A percentile compares a stretch with the other conserved stretches of the same genome.
Conservation (phyloP, 2,329 filamentous ascomycete genomes). For the Microdochium nivale region DNA sequence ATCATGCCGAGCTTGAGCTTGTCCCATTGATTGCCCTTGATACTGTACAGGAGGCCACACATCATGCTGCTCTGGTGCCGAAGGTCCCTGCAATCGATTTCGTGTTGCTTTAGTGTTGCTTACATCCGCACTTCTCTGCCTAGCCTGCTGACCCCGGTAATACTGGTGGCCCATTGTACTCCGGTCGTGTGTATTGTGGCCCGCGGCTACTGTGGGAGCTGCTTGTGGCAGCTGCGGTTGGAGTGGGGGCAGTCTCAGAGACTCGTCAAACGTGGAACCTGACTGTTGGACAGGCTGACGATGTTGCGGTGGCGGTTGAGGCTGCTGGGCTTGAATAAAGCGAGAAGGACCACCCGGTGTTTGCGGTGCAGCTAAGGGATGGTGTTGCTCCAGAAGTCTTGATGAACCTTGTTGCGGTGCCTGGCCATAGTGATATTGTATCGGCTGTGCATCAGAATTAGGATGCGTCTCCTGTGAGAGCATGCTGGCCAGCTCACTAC, state of each 20-base stretch:
- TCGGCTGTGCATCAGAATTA: neutral
- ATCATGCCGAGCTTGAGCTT: neutral
- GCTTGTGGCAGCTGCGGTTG: slow-evolving; percentile 31
- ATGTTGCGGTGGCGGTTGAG: slow-evolving; percentile 2
- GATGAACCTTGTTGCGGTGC: neutral
- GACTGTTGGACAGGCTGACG: slow-evolving; percentile 5
- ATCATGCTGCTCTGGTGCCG: neutral
- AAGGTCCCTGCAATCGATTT: neutral
- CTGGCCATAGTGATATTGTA: neutral
- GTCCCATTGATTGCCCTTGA: neutral
- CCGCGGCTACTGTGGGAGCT: slow-evolving; percentile 6
- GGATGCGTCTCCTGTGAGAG: neutral
- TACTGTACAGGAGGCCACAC: neutral
- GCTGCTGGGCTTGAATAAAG: neutral
- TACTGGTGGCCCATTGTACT: neutral
- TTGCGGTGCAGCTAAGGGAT: neutral
- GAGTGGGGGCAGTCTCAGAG: slow-evolving; percentile 43
- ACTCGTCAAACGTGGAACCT: slow-evolving; percentile 38
- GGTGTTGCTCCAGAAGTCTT: neutral
- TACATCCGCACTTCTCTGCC: neutral
- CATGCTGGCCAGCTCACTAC: neutral
- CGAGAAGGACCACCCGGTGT: neutral
- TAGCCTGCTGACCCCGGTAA: neutral
- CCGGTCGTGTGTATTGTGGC: neutral
- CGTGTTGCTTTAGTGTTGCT: neutral